Evolutionary conservation across 345 rosid species (phyloP).

Genomic region (Orychophragmus violaceus): DNA sequence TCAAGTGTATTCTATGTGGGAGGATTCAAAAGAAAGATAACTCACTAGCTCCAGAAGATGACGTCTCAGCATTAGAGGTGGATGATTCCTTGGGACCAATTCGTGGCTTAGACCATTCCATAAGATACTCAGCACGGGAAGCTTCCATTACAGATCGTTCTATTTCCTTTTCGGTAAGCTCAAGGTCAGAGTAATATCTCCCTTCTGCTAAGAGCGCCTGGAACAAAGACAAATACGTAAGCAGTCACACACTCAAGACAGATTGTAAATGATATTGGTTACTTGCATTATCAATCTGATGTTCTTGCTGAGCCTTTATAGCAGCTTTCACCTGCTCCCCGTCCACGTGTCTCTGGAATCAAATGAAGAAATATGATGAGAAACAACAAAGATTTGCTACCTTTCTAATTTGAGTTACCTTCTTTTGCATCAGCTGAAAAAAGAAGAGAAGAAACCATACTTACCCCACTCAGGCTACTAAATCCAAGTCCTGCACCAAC

Average conservation of each 20-base stretch:
- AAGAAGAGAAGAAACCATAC: background rate
- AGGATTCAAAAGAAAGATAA: constrained; percentile 4
- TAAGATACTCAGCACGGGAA: constrained; percentile 94
- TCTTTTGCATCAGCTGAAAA: background rate
- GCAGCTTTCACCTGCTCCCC: constrained; percentile 97
- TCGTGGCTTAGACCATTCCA: constrained; percentile 63
- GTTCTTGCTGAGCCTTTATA: constrained; percentile 96
- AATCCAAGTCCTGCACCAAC: constrained; percentile 98
- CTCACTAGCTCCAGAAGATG: constrained; percentile 97
- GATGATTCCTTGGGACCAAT: constrained; percentile 63
- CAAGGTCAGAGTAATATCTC: constrained; percentile 72
- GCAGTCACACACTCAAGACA: background rate
- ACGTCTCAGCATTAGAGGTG: constrained; percentile 76
- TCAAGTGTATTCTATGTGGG: constrained; percentile 1
- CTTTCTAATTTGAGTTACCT: background rate
- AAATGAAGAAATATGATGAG: constrained; percentile 6
- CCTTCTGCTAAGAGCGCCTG: constrained; percentile 97
- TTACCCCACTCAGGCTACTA: constrained; percentile 91
- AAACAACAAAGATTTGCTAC: background rate
- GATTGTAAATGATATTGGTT: background rate
- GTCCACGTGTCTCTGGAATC: constrained; percentile 76
- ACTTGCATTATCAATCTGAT: constrained; percentile 86
- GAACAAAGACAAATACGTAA: constrained; percentile 5
- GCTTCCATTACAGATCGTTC: constrained; percentile 94
- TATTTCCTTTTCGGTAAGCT: constrained; percentile 94